Conservation (phyloP, 345 rosid genomes). For the Acer yangbiense region DNA sequence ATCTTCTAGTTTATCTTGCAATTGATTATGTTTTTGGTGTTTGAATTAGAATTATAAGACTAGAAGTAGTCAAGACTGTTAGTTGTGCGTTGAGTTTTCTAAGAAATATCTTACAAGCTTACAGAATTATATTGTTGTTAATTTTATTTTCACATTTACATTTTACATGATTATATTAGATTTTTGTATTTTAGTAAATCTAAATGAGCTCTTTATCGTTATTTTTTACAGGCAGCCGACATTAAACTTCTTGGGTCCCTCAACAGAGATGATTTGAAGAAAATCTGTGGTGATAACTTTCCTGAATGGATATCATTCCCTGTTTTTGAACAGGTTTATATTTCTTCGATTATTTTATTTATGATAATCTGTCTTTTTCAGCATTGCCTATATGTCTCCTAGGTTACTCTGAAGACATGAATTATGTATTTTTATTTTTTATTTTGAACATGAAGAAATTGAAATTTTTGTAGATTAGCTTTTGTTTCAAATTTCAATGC, state of each 20-base stretch:
- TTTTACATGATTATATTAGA: not conserved
- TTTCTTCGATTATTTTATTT: not conserved
- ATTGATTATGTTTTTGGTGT: not conserved
- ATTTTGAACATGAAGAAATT: too few relatives aligned
- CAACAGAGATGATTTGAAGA: slow-evolving; percentile 89
- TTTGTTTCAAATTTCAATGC: not conserved
- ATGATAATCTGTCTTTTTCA: not conserved
- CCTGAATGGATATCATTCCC: slow-evolving; percentile 99
- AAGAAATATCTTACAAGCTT: not conserved
- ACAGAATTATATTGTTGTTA: not conserved
- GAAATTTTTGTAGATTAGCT: not conserved
- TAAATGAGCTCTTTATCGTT: not conserved
- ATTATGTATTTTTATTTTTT: too few relatives aligned
- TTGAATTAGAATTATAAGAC: not conserved
- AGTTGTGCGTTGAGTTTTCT: not conserved
- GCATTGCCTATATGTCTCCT: not conserved
- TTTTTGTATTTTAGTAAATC: not conserved
- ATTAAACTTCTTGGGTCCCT: slow-evolving; percentile 86
- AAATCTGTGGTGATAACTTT: slow-evolving; percentile 92
- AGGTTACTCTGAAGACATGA: too few relatives aligned
- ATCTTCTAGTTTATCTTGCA: not conserved
- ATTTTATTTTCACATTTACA: not conserved
- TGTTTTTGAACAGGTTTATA: slow-evolving; percentile 88
- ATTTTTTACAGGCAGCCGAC: slow-evolving; percentile 78
- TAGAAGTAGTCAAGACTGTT: not conserved